Conservation (phyloP, 2,329 filamentous ascomycete genomes). For the Triangularia setosa region DNA sequence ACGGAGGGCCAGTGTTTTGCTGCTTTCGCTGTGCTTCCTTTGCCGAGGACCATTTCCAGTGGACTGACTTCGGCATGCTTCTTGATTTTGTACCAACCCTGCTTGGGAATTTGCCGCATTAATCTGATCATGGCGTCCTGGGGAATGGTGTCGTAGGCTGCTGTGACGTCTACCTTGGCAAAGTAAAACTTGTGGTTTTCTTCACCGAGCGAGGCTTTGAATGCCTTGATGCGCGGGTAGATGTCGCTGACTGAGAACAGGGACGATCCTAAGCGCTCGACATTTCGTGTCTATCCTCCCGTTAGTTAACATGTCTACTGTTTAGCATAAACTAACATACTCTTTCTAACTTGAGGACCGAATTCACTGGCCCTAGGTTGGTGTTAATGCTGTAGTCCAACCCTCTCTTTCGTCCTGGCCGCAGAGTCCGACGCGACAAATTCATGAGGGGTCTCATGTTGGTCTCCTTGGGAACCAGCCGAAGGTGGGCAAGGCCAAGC, state of each 20-base stretch:
- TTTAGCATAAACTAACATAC: conserved; percentile 35
- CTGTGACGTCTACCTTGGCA: conserved; percentile 85
- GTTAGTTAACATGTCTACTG: neutral
- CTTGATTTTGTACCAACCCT: conserved; percentile 64
- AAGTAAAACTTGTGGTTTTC: conserved; percentile 62
- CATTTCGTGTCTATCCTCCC: conserved; percentile 41
- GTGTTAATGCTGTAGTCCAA: conserved; percentile 65
- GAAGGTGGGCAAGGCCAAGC: conserved; percentile 73
- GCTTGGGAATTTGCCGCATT: conserved; percentile 52
- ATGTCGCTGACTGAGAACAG: conserved; percentile 81
- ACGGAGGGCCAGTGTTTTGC: conserved; percentile 50
- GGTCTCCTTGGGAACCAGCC: conserved; percentile 75
- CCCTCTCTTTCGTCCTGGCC: conserved; percentile 48
- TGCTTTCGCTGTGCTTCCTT: conserved; percentile 31
- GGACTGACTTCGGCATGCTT: conserved; percentile 71
- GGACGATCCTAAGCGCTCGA: conserved; percentile 67
- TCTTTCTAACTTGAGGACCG: conserved; percentile 75
- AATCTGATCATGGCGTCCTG: conserved; percentile 69
- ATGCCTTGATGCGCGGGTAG: conserved; percentile 66
- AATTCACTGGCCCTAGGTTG: conserved; percentile 63
- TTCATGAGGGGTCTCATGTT: conserved; percentile 86
- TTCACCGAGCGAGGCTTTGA: conserved; percentile 52
- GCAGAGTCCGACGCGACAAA: conserved; percentile 59
- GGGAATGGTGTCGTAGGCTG: conserved; percentile 94
- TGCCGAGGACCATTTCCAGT: conserved; percentile 14